Evolutionary conservation across 2,329 filamentous ascomycete genomes (phyloP), one percentile per base, ranked within the genome.

Genomic region (Colletotrichum limetticola): DNA sequence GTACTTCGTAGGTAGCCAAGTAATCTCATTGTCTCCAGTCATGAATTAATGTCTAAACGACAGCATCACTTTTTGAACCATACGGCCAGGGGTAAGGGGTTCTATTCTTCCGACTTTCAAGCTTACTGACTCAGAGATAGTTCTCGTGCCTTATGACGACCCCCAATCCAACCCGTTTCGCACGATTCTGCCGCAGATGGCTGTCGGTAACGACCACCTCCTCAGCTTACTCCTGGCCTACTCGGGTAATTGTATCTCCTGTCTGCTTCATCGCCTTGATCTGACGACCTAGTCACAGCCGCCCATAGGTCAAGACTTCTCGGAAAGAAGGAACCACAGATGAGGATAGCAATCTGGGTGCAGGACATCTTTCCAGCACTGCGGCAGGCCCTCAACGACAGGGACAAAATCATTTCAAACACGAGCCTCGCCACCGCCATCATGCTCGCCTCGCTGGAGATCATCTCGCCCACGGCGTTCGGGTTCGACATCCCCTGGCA

Each of bases 401-500:
- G 88, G 0, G 85, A 86, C 52, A 86, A 89, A 74, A 89, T 90
- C 53, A 91, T 95, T 12, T 92, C 93, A 1, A 91, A 95, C 76
- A 90, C 90, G 19, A 94, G 93, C 67, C 86, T 97, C 3, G 94
- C 94, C 0, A 94, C 94, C 0, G 93, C 94, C 8, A 95, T 97
- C 74, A 95, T 97, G 93, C 88, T 97, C 58, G 90, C 94, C 0
- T 95, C 94, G 1, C 85, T 97, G 24, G 94, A 97, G 78, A 96
- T 97, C 69, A 92, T 97, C 62, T 95, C 93, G 0, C 94, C 94
- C 0, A 92, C 92, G 69, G 93, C 93, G 0, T 96, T 97, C 78
- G 94, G 93, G 66, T 91, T 94, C n/a, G 87, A 90, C 1, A 93
- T 96, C 66, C 89, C 93, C 1, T 97, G 94, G 94, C 93, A 95